Evolutionary conservation across 192 early-diverging fungal species (phyloP), one percentile per base, ranked within the genome.

Genomic region (Coemansia sp.): DNA sequence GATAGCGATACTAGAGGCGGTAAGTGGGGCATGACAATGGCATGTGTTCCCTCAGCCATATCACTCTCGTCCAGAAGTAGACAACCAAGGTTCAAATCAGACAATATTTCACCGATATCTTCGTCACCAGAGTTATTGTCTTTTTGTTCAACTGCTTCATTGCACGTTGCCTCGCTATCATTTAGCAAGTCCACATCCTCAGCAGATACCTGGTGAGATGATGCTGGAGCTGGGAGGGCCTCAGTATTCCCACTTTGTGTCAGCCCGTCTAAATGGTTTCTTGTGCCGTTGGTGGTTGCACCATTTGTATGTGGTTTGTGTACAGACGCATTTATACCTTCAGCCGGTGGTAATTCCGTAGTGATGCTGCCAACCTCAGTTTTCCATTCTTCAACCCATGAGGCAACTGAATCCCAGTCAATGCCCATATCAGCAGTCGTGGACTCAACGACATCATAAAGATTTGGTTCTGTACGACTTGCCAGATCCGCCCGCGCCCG

Each of bases 401-500:
- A 10, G n/a, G 51, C n/a, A 9, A 67, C 46, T 8, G 54, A 46
- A 7, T 33, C 24, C 74, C 65, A 65, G 27, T 71, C 65, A 14
- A 71, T 39, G 23, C 69, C 55, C 11, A 71, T 27, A 27, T 67
- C 74, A 6, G 27, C n/a, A 3, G 69, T 18, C n/a, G 57, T 67
- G 10, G 58, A 25, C 15, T 68, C 69, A 17, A 61, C 21, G 13
- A 78, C 41, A 22, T 78, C 74, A 21, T 41, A 59, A 4, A 71
- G 33, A 21, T 68, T 78, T 10, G 74, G 74, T 17, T 78, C 64
- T 12, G 66, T 61, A 17, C 74, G 60, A 12, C 52, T 61, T 6
- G 74, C 74, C 43, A 78, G 27, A 25, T 78, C 74, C 9, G 74
- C 65, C 23, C 61, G 74, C 33, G 74, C 61, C 33, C 62, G 59